Base-by-base conservation (phyloP, 352 stramenopile genomes). In the Pelagophyceae sp. region DNA sequence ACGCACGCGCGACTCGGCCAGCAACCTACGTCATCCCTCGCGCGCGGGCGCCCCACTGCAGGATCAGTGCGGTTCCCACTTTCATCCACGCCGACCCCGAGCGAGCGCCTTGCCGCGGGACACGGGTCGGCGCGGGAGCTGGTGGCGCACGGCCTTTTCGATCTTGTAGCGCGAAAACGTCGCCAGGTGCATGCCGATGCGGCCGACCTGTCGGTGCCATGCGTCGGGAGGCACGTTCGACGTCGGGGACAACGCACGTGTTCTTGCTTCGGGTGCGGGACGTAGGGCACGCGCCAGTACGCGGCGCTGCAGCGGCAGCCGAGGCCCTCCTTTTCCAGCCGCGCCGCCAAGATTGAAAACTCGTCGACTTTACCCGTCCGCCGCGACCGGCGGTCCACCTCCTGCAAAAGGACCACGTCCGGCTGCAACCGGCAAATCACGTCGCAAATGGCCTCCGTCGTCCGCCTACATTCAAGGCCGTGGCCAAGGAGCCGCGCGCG, bases 241-340 rank as follows among this genome's bases (percentile, higher is more conserved):
- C n/a, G n/a, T n/a, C n/a, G n/a, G n/a, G n/a, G n/a, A n/a, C n/a
- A n/a, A n/a, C n/a, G n/a, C 17, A 74, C 35, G 67, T 74, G 67
- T 11, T 74, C 67, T 1, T 74, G 11, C 31, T 74, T 74, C 3
- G 67, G 67, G n/a, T 74, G 67, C 38, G 67, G 67, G 2, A 74
- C 67, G 38, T 74, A 74, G 35, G 67, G 67, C 35, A 74, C 67
- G 35, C 67, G 67, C 67, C 67, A 74, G 67, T 74, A 74, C 33
- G 67, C 33, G 11, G 67, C 67, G 11, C 15, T 35, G 2, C 17
- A 17, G 3, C 61, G 29, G 61, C 29, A 38, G 5, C 17, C 33
- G 31, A 71, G 33, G 29, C 61, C 61, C 6, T 1, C 29, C 19
- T 6, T 31, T 19, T 11, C 67, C 35, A 74, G 38, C 20, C 1